A percentile compares a stretch with the other conserved stretches of the same genome.
phyloP scores from a whole-genome alignment of 2,329 filamentous ascomycete genomes.

The Arthrobotrys sinensis region DNA sequence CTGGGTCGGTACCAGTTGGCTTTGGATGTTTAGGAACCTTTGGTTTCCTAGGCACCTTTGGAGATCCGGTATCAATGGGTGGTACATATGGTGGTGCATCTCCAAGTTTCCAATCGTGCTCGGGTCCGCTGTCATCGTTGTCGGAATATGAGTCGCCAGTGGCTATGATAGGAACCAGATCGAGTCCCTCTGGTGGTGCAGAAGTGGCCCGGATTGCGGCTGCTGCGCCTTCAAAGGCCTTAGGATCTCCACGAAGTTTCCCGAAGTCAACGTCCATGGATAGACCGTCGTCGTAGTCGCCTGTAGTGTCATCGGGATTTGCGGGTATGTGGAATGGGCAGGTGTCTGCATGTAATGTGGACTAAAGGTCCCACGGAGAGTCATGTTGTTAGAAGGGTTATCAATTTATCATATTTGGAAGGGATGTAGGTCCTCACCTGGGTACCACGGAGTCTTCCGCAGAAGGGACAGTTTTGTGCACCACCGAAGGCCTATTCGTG shows the following conservation, averaged over 20 bases:
- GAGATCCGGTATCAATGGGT: neutral
- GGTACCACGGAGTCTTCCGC: conserved; percentile 24
- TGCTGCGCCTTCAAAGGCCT: conserved; percentile 18
- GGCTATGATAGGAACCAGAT: neutral
- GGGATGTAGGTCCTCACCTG: conserved; percentile 11
- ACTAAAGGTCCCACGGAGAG: neutral
- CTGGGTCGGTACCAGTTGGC: neutral
- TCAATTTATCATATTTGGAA: neutral
- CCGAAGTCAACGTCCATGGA: conserved; percentile 22
- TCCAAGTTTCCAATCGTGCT: neutral
- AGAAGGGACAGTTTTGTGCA: conserved; percentile 41
- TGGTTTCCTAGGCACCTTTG: neutral
- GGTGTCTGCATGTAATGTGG: neutral
- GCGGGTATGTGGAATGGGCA: conserved; percentile 25
- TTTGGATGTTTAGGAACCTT: neutral
- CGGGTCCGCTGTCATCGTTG: conserved; percentile 2
- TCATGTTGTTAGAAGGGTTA: neutral
- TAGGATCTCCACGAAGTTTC: conserved; percentile 22
- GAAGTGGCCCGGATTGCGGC: neutral
- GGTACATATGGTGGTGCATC: neutral
- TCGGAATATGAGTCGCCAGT: neutral
- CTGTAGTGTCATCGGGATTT: neutral
- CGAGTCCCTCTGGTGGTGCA: conserved; percentile 1
- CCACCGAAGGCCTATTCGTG: conserved; percentile 36
- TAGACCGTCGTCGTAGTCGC: conserved; percentile 5